A percentile compares a stretch with the other conserved stretches of the same genome.
Evolutionary conservation across 1,284 basidiomycete species (phyloP).

Genomic region (Rugosomyces carneus): DNA sequence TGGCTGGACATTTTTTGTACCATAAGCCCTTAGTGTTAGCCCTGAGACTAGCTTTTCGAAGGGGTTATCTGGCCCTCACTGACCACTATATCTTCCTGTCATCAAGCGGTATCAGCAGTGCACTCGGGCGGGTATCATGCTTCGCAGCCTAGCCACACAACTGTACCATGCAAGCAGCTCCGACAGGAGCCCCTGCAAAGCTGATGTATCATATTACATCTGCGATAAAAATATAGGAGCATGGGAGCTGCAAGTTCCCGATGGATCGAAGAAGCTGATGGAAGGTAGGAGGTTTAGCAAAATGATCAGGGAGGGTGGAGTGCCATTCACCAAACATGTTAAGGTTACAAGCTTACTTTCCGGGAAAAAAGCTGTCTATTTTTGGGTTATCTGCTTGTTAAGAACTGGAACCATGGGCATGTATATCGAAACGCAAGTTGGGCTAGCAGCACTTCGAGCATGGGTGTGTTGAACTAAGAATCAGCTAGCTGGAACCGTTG

Average conservation of each 20-base stretch:
- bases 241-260: conserved; percentile 26
- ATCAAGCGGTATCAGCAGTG: conserved; percentile 39
- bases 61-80: too few relatives aligned
- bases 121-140: conserved; percentile 10
- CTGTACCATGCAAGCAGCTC: background rate
- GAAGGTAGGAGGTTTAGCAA: conserved; percentile 18
- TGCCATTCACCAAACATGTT: too few relatives aligned
- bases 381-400: too few relatives aligned
- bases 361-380: too few relatives aligned
- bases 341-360: too few relatives aligned
- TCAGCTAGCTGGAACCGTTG: too few relatives aligned
- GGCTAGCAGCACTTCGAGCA: too few relatives aligned
- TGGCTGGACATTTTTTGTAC: conserved; percentile 73
- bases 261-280: conserved; percentile 19
- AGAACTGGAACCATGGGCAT: too few relatives aligned
- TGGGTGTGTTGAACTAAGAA: too few relatives aligned
- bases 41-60: conserved; percentile 74
- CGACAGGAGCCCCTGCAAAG: conserved; percentile 29
- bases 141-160: conserved; percentile 1
- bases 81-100: conserved; percentile 56
- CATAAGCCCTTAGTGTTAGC: conserved; percentile 76
- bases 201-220: conserved; percentile 43
- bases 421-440: too few relatives aligned
- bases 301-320: conserved; percentile 19
- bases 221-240: too few relatives aligned